These are phyloP conservation scores for Paramecium caudatum DNA, from an alignment of 73 alveolate genomes.

Conservation along the genomic window DNA sequence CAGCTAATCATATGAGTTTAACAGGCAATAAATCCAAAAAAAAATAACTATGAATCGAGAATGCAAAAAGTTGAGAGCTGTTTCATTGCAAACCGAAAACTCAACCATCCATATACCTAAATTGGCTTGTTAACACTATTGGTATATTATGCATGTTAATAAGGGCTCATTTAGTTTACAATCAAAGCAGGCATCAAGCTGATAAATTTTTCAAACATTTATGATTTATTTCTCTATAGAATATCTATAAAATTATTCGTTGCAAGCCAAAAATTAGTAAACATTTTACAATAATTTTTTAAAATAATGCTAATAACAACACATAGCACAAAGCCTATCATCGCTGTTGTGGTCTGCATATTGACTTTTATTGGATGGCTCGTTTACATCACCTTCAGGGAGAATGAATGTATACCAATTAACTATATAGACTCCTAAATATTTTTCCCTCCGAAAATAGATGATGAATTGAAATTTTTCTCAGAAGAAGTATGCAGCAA, in stretches of 20 bases:
- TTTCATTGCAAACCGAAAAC: not conserved
- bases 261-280: not conserved
- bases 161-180: conserved; percentile 24
- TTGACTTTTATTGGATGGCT: not conserved
- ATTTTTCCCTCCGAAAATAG: not conserved
- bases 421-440: too few relatives aligned
- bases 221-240: conserved; percentile 34
- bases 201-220: conserved; percentile 15
- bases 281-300: not conserved
- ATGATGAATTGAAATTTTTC: not conserved
- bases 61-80: conserved; percentile 2
- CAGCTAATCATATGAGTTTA: conserved; percentile 11
- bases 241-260: not conserved
- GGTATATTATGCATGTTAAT: not conserved
- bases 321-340: not conserved
- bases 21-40: too few relatives aligned
- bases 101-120: not conserved
- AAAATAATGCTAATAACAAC: not conserved
- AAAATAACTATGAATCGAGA: too few relatives aligned
- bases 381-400: too few relatives aligned
- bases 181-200: not conserved
- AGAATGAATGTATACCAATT: too few relatives aligned
- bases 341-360: not conserved
- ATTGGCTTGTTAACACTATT: not conserved
- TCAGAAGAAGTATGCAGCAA: not conserved